Evolutionary conservation across 1,284 basidiomycete species (phyloP).

Genomic region (Cryptococcus hybrid): DNA sequence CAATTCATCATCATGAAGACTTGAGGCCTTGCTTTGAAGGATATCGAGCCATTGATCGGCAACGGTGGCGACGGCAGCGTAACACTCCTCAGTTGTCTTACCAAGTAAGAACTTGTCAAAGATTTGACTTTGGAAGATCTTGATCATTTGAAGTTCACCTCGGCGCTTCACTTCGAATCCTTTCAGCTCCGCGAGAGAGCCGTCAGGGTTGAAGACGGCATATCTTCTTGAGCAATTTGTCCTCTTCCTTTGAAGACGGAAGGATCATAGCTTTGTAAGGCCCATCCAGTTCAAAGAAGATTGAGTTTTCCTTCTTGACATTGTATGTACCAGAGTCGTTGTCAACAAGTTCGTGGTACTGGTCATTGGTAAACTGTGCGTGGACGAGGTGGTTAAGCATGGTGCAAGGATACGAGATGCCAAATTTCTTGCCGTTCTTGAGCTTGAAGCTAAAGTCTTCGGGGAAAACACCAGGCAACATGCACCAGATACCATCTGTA

Average conservation of each 20-base stretch:
- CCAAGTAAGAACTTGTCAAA: slow-evolving; percentile 98
- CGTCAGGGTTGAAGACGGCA: slow-evolving; percentile 99
- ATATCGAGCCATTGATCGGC: slow-evolving; percentile 99
- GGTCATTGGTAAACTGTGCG: slow-evolving; percentile 93
- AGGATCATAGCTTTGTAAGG: slow-evolving; percentile 99
- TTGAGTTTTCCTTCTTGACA: slow-evolving; percentile 96
- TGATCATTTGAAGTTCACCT: slow-evolving; percentile 98
- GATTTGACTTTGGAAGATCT: slow-evolving; percentile 98
- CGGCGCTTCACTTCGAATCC: slow-evolving; percentile 99
- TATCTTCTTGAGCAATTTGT: slow-evolving; percentile 91
- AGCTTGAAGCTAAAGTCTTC: slow-evolving; percentile 98
- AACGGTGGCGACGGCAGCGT: slow-evolving; percentile 87
- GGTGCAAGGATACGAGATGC: slow-evolving; percentile 97
- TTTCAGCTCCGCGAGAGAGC: slow-evolving; percentile 93
- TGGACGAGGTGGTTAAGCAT: slow-evolving; percentile 99
- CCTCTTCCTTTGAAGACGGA: slow-evolving; percentile 98
- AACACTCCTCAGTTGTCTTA: slow-evolving; percentile 90
- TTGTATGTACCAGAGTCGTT: slow-evolving; percentile 78
- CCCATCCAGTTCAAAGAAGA: slow-evolving; percentile 99
- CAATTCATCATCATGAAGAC: slow-evolving; percentile 84
- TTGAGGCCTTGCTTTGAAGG: slow-evolving; percentile 80
- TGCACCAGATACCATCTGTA: slow-evolving; percentile 99
- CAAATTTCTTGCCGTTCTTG: slow-evolving; percentile 79
- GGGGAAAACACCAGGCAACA: slow-evolving; percentile 97
- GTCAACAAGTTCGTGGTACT: slow-evolving; percentile 89